Base-by-base conservation (phyloP, 2,329 filamentous ascomycete species). In the Calycina herbarum region DNA sequence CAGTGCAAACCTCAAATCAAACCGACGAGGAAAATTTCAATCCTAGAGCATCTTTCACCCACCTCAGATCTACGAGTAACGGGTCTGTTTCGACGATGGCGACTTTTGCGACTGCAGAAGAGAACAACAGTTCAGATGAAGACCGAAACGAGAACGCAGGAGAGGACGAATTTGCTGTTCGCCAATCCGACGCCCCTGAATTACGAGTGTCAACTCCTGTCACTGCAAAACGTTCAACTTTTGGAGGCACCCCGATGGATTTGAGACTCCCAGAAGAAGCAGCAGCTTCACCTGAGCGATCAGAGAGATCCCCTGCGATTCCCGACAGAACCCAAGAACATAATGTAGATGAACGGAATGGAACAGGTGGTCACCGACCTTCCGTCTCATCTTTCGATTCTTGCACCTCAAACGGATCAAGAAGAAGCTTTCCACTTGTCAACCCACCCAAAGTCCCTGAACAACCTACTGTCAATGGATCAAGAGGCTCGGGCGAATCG, bases 101-200 rank as follows among this genome's bases (percentile, higher is more conserved):
- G 24, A 85, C 85, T 0, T 90, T 89, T 73, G 86, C 85, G 1
- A 90, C 88, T 1, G 88, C 88, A 5, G 83, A 79, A 3, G 86
- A 89, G 75, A 83, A 81, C 11, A 77, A 76, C 62, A 73, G 71
- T 31, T 72, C 72, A 1, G 75, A 70, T 17, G 70, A 77, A 3
- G 63, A 64, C n/a, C 58, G 42, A 13, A 38, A 5, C 5, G 76
- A 69, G 15, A 72, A 76, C 57, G 3, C 69, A 57, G 75, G 77
- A 51, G 80, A 82, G 31, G 75, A 79, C 56, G 77, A 75, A 61
- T 77, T 70, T 66, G 67, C 78, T 75, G 75, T 80, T 76, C 70
- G 77, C 76, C 61, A 73, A 66, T 75, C 75, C 31, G 31, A 59
- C 38, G 57, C 61, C 10, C 59, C 40, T 38, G 38, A 17, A 31